Base-by-base conservation (phyloP, 106 monocot species). In the Apostasia ramifera region DNA sequence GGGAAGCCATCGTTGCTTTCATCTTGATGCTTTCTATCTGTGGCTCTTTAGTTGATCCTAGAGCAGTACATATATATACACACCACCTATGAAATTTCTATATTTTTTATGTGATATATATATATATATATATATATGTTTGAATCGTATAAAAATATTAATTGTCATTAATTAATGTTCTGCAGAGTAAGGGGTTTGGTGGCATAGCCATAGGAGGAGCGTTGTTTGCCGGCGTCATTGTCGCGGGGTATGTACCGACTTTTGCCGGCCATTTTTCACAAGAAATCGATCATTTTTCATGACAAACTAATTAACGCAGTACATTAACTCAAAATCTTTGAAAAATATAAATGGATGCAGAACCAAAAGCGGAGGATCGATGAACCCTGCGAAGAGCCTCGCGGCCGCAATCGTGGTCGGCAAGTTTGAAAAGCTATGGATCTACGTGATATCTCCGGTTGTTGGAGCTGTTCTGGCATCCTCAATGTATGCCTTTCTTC, bases 341-440 rank as follows among this genome's bases (percentile, higher is more conserved):
- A 39, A 39, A 39, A 5, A 39, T 39, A 59, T 6, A 44, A 65
- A 9, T 60, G 8, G 12, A 60, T 6, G 39, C 64, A 65, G 65
- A 48, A 5, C n/a, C 9, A 48, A 47, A 0, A 65, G 15, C 37
- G 65, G 48, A 48, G 4, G 48, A 5, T 65, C 65, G 11, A 15
- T 65, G 65, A 65, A 65, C 65, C 65, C 65, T 15, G 65, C 65
- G 8, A 65, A 48, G 65, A 65, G 48, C 48, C 15, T 65, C 15
- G 61, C 61, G 40, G 37, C 61, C 12, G 72, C 72, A 1, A 72
- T 72, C 49, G 62, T 47, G 5, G 11, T 8, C 8, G 4, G 8
- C 5, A 72, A 61, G 13, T 53, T 63, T 45, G 8, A 53, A 4
- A 52, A 61, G 6, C 14, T 72, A 40, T 72, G 72, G 72, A 72